phyloP scores from a whole-genome alignment of 306 rosid species.

The Begonia loranthoides region DNA sequence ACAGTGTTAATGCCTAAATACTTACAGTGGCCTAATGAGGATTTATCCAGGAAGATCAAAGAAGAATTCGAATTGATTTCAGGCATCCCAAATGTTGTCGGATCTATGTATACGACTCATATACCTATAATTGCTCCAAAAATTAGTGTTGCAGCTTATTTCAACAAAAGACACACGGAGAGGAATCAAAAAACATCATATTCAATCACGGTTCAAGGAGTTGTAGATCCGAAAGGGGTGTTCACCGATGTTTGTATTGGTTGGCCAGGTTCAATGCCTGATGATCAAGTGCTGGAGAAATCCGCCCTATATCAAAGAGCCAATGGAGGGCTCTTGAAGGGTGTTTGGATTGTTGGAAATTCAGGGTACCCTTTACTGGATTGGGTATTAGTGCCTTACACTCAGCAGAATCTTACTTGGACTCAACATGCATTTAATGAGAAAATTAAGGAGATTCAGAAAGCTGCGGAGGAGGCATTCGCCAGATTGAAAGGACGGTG shows the following conservation, averaged over 20 bases:
- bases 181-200: constrained; percentile 70
- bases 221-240: constrained; percentile 46
- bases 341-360: constrained; percentile 60
- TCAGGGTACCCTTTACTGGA: constrained; percentile 53
- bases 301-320: constrained; percentile 46
- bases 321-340: constrained; percentile 35
- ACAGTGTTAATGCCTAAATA: constrained; percentile 59
- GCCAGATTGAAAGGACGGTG: constrained; percentile 80
- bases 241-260: constrained; percentile 70
- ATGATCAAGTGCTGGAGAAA: constrained; percentile 53
- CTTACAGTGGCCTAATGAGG: constrained; percentile 48
- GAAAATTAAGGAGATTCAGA: constrained; percentile 72
- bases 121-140: constrained; percentile 87
- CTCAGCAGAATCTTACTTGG: constrained; percentile 62
- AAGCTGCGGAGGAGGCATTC: constrained; percentile 55
- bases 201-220: constrained; percentile 71
- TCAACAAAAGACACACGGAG: constrained; percentile 66
- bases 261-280: constrained; percentile 66
- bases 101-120: constrained; percentile 74
- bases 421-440: constrained; percentile 88
- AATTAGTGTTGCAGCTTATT: constrained; percentile 62
- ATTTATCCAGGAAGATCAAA: constrained; percentile 14
- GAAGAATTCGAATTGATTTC: constrained; percentile 44
- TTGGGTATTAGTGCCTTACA: constrained; percentile 67
- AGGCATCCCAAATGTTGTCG: constrained; percentile 62